Base-by-base conservation (phyloP, 768 basidiomycete species). In the Termitomyces sp. region DNA sequence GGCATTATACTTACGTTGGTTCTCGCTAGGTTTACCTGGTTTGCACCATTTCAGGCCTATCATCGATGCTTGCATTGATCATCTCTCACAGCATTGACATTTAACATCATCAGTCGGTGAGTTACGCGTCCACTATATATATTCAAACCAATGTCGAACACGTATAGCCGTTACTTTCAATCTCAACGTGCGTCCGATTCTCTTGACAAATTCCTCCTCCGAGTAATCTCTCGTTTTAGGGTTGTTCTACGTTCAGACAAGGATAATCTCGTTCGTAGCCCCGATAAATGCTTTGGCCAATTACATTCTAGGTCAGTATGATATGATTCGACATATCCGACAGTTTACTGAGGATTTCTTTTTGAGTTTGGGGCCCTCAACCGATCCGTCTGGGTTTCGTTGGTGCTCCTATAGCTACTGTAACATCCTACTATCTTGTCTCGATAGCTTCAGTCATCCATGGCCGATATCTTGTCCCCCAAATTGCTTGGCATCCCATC, bases 341-440 rank as follows among this genome's bases (percentile, higher is more conserved):
- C 11, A 22, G 4, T n/a, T 42, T 33, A 32, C 28, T 33, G 39
- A 42, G 18, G 3, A 20, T 13, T 20, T 40, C 12, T 36, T 42
- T 55, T 39, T 40, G n/a, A 79, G 91, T 95, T 0, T 93, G 91
- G 91, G 93, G 92, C 1, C 93, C 92, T 0, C 76, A 82, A 51
- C 76, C 85, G 2, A 75, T 96, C 60, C 80, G 90, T 13, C 76
- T 98, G 2, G 95, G 95, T 1, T 98, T 92, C 75, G 84, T 90
- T 53, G 96, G 96, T 15, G 96, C 95, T 4, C 96, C 96, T 0
- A 79, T 97, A 12, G 90, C 95, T 0, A 94, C 94, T 2, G 85
- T 89, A 0, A 79, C 94, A 53, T 90, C 90, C 18, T 91, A 92
- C 76, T 95, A 93, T 70, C 78, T 96, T 22, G 86, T 93, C 49